Evolutionary conservation across 2,329 filamentous ascomycete species (phyloP).

Genomic region (Fusarium verticillioides): DNA sequence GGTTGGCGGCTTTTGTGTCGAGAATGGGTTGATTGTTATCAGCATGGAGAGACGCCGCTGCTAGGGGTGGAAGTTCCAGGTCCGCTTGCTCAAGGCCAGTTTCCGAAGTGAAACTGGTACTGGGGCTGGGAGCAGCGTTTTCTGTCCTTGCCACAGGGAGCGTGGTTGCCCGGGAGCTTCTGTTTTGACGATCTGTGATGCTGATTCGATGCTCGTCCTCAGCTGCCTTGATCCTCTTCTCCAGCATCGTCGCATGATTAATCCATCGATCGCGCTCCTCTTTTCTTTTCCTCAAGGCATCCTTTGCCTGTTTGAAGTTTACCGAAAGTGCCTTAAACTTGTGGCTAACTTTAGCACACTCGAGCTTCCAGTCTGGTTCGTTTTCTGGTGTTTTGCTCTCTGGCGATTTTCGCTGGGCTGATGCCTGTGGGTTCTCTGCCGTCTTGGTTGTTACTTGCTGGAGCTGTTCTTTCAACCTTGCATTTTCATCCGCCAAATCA

Average conservation of each 20-base stretch:
- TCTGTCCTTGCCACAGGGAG: conserved; percentile 14
- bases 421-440: background rate
- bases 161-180: conserved; percentile 15
- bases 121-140: conserved; percentile 24
- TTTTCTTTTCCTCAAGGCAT: conserved; percentile 54
- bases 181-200: conserved; percentile 43
- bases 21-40: conserved; percentile 9
- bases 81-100: conserved; percentile 43
- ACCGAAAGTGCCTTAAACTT: conserved; percentile 55
- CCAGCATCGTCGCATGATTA: conserved; percentile 56
- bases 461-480: conserved; percentile 31
- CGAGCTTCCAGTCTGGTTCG: conserved; percentile 44
- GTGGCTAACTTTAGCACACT: conserved; percentile 52
- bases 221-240: conserved; percentile 56
- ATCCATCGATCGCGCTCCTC: conserved; percentile 59
- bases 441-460: conserved; percentile 7
- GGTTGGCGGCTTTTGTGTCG: conserved; percentile 8
- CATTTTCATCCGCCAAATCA: conserved; percentile 35
- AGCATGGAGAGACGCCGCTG: conserved; percentile 33
- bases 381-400: background rate
- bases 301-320: conserved; percentile 55
- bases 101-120: conserved; percentile 37
- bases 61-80: conserved; percentile 43
- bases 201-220: conserved; percentile 52
- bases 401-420: background rate